These are phyloP conservation scores for Starmerella vitae DNA, from an alignment of 805 yeast species.

Conservation along the genomic window DNA sequence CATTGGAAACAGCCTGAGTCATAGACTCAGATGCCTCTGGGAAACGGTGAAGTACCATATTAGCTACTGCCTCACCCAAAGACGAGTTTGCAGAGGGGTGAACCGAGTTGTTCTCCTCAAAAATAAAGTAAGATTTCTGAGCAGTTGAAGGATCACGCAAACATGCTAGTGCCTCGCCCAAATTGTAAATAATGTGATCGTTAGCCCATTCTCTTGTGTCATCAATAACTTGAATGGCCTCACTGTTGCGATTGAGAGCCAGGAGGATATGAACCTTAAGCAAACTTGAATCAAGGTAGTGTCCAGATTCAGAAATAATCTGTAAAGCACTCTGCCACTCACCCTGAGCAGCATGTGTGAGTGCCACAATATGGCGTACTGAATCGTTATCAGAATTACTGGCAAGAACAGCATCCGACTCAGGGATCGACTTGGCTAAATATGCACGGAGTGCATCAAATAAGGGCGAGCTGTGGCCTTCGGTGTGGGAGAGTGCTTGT, in stretches of 20 bases:
- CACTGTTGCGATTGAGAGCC: constrained; percentile 32
- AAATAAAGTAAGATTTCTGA: constrained; percentile 32
- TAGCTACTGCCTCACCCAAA: constrained; percentile 55
- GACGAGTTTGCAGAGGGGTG: constrained; percentile 38
- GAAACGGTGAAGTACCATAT: constrained; percentile 61
- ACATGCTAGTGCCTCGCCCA: constrained; percentile 62
- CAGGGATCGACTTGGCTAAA: constrained; percentile 20
- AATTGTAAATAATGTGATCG: constrained; percentile 64
- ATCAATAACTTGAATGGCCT: constrained; percentile 36
- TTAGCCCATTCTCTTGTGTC: constrained; percentile 39
- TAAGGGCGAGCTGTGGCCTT: constrained; percentile 19
- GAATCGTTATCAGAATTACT: constrained; percentile 22
- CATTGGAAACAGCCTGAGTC: constrained; percentile 28
- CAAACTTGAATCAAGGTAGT: constrained; percentile 29
- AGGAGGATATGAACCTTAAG: constrained; percentile 30
- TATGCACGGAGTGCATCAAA: constrained; percentile 21
- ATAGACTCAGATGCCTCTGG: constrained; percentile 65
- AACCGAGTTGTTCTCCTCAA: constrained; percentile 47
- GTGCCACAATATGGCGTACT: constrained; percentile 31
- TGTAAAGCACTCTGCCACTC: constrained; percentile 34
- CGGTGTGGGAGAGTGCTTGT: constrained; percentile 24
- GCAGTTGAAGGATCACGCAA: constrained; percentile 29
- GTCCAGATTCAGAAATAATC: constrained; percentile 30
- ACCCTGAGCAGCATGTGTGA: constrained; percentile 32
- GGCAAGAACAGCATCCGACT: constrained; percentile 19